These are phyloP conservation scores for Hemileia vastatrix DNA, from an alignment of 1,284 basidiomycete genomes.

Conservation along the genomic window DNA sequence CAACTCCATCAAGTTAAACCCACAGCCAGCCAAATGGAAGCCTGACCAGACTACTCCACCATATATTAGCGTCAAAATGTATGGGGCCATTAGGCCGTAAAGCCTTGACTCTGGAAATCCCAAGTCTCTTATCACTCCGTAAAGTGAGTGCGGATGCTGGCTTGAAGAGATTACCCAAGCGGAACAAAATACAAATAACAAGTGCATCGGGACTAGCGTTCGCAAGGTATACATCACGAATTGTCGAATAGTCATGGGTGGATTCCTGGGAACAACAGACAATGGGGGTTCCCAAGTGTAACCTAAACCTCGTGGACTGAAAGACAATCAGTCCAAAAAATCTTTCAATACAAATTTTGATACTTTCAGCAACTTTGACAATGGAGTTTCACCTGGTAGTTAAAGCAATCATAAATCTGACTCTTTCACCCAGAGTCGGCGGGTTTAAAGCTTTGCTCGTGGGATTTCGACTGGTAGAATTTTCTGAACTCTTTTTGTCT, in stretches of 20 bases:
- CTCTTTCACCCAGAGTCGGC: no score
- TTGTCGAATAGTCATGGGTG: not conserved
- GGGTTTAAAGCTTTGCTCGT: no score
- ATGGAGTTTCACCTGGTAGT: not conserved
- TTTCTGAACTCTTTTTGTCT: no score
- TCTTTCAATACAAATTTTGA: not conserved
- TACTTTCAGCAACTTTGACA: slow-evolving; percentile 1
- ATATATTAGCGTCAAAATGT: not conserved
- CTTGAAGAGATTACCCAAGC: not conserved
- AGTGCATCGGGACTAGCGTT: slow-evolving; percentile 1
- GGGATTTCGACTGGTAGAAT: no score
- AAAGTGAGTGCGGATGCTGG: slow-evolving; percentile 4
- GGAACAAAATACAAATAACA: slow-evolving; percentile 2
- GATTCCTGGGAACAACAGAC: not conserved
- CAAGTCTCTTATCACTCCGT: not conserved
- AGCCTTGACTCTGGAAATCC: not conserved
- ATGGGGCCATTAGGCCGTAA: no score
- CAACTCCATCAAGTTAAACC: slow-evolving; percentile 10
- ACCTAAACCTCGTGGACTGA: slow-evolving; percentile 19
- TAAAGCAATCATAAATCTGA: no score
- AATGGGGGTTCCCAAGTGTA: slow-evolving; percentile 14
- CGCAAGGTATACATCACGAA: not conserved
- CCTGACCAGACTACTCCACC: slow-evolving; percentile 3
- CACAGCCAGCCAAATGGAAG: slow-evolving; percentile 4
- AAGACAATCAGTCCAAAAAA: no score